Evolutionary conservation across 202 grass and related monocot genomes (phyloP), one percentile per base, ranked within the genome.

Genomic region (Bolboschoenoplectus hybrid): DNA sequence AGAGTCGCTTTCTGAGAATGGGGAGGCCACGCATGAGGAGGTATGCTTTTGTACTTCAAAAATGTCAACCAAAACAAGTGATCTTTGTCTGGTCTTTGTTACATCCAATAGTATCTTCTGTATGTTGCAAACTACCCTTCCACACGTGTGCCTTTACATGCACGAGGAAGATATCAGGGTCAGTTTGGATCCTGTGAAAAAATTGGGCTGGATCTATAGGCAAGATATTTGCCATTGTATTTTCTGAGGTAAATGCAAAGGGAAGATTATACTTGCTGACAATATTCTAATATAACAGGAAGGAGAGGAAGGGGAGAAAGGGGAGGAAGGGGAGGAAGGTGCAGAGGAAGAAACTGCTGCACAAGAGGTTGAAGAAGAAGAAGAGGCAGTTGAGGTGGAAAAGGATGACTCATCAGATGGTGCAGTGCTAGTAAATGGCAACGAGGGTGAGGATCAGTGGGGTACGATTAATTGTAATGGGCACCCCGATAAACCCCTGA

Each of bases 391-490:
- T 60, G 86, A 93, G 91, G 88, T 87, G 82, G 95, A 91, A 74
- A 84, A 84, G 35, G 88, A 92, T 61, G 91, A 94, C 72, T 90
- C 89, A 62, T 87, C 90, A 77, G 90, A 98, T 81, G 89, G 85
- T 70, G 86, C 89, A 2, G 84, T 87, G 72, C 88, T 96, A 86
- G 86, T 94, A 92, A 98, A 98, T 89, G 91, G 96, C 80, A 92
- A 92, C 79, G 90, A 98, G 72, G 86, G 88, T 89, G 97, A 98
- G 90, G 90, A 98, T 89, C 90, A 96, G 87, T 91, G 75, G 85
- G 90, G 86, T 94, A 94, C 14, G 75, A 90, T 90, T 83, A 96
- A 89, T 94, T 90, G 66, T 84, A 84, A 84, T 41, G 82, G 82
- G 45, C 82, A 84, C 82, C 82, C 82, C 82, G 71, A 68, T 38